Evolutionary conservation across 805 yeast genomes (phyloP), one percentile per base, ranked within the genome.

Genomic region (Maudiozyma pseudohumilis): DNA sequence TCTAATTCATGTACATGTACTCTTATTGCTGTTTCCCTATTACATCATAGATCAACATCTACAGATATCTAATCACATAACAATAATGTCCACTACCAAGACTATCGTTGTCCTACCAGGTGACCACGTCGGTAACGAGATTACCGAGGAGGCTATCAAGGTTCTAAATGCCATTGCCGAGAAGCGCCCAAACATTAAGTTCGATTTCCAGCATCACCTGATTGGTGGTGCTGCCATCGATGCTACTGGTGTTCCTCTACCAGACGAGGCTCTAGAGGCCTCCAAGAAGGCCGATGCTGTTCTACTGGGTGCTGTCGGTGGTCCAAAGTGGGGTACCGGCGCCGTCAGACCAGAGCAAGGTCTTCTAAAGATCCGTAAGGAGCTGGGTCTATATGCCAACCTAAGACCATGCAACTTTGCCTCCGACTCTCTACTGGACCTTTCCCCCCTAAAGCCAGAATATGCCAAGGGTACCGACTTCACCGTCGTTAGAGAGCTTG

Each of bases 251-350:
- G 79, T 60, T 36, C 96, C 98, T 41, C 69, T 92, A 46, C 82
- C 96, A 12, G 94, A 82, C 42, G 89, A 71, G 40, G 73, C 96
- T 3, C 69, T 92, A 34, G 82, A 66, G 32, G 87, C 95, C 8
- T 74, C 96, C 26, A 87, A 85, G 63, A 65, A 66, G 32, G 80
- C 97, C 1, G 94, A 89, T 59, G 98, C 97, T 19, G 95, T 92
- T n/a, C 68, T 92, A 47, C 70, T 92, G 40, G 98, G 98, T 48
- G 96, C 98, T 7, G 98, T 92, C 24, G 98, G 98, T 46, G 98
- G 98, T 24, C 98, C 98, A 44, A 92, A 92, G 66, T 92, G 98
- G 98, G 97, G 97, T 26, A 84, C 96, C 20, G 96, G 96, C 35
- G 56, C 72, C 10, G 97, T 89, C 33, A 79, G 98, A 67, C 98